These are phyloP conservation scores for Penicillium concentricum DNA, from an alignment of 2,329 filamentous ascomycete species.

Conservation along the genomic window DNA sequence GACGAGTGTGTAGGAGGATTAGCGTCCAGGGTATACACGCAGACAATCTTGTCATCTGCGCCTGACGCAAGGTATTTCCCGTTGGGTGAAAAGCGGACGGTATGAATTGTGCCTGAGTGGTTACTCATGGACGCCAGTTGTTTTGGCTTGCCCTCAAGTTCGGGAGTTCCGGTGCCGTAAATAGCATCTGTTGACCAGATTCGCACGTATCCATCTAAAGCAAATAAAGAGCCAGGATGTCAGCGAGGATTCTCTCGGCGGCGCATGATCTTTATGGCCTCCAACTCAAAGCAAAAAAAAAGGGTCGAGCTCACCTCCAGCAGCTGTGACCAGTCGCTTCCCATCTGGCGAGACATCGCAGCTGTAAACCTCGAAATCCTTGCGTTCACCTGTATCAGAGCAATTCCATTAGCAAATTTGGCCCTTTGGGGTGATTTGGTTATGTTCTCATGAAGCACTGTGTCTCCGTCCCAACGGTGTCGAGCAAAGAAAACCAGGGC, in stretches of 20 bases:
- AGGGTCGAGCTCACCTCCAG: constrained; percentile 65
- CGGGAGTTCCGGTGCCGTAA: constrained; percentile 70
- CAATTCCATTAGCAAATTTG: constrained; percentile 15
- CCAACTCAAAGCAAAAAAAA: not conserved
- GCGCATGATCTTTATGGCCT: not conserved
- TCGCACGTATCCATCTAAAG: constrained; percentile 84
- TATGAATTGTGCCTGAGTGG: constrained; percentile 95
- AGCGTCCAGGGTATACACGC: constrained; percentile 88
- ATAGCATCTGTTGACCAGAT: constrained; percentile 98
- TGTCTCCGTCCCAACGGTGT: not conserved
- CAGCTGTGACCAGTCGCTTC: constrained; percentile 84
- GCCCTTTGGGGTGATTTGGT: not conserved
- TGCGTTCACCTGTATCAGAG: constrained; percentile 72
- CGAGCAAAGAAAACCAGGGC: constrained; percentile 1
- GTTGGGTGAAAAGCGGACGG: constrained; percentile 93
- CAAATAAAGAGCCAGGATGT: constrained; percentile 5
- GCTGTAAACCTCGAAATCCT: constrained; percentile 97
- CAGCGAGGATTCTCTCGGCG: constrained; percentile 1
- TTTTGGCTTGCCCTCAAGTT: constrained; percentile 72
- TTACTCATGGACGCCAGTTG: constrained; percentile 98
- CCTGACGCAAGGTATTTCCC: constrained; percentile 94
- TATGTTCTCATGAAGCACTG: not conserved
- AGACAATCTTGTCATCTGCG: constrained; percentile 98
- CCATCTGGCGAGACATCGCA: constrained; percentile 97
- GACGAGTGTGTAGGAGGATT: constrained; percentile 73